Base-by-base conservation (phyloP, 2,329 filamentous ascomycete genomes). In the Drechslerella dactyloides region DNA sequence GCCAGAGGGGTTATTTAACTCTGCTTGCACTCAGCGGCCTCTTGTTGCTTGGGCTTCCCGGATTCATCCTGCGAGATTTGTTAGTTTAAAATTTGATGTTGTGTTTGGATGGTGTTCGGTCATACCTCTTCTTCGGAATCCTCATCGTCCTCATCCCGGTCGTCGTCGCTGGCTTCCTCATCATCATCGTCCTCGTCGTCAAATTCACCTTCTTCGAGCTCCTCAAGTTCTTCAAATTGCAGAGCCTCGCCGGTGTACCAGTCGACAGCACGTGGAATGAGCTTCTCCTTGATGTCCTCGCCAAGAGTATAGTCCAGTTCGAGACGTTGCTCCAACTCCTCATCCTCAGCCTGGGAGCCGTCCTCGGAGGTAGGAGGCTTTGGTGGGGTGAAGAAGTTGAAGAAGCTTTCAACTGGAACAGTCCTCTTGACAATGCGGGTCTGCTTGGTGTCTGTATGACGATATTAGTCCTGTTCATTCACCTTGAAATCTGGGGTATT, bases 271-370 rank as follows among this genome's bases (percentile, higher is more conserved):
- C 93, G 92, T 75, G 94, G 94, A 77, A 99, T 99, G 75, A 99
- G 86, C 84, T 99, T 99, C 86, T 99, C 94, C 84, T 99, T 99
- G 83, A 99, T 97, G 79, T 99, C 94, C 84, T 99, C 94, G 76
- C 94, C 94, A 50, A 99, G 88, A 83, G 97, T 93, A 82, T 97
- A 99, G 82, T 99, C 94, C 58, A 99, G 88, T 84, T 99, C 94
- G 64, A 99, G 87, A 75, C 94, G 93, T 82, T 96, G 93, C 84
- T 99, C 94, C 58, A 99, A 96, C 80, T 99, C 94, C 72, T 90
- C 88, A 75, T 93, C 85, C 46, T 87, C 84, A 55, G 90, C 90
- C 5, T 82, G 54, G 42, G 66, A 70, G 4, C 66, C 81, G 42
- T 83, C 82, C 55, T 91, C 88, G 35, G 89, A 90, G 55, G 83